These are phyloP conservation scores for Escallonia rubra DNA, from an alignment of 129 eudicot species.

Conservation along the genomic window DNA sequence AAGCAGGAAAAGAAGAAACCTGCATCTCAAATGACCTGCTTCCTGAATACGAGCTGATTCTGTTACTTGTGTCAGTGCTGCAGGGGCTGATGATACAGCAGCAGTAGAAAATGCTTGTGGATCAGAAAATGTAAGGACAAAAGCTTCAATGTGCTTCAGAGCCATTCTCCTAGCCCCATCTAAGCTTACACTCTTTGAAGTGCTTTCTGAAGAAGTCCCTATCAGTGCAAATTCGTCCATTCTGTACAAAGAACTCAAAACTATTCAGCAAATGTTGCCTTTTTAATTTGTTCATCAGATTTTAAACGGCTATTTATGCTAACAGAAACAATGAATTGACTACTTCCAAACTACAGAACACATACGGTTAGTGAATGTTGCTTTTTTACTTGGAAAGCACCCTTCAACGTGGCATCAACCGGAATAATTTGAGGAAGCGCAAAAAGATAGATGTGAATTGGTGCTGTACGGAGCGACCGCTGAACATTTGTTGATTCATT, in stretches of 20 bases:
- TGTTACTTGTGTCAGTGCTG: conserved; percentile 72
- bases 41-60: conserved; percentile 87
- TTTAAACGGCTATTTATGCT: too few species aligned
- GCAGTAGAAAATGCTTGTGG: conserved; percentile 87
- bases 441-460: too few species aligned
- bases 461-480: too few species aligned
- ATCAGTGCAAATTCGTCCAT: conserved; percentile 73
- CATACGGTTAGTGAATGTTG: too few species aligned
- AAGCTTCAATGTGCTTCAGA: conserved; percentile 76
- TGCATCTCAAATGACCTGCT: conserved; percentile 97
- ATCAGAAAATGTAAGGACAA: conserved; percentile 67
- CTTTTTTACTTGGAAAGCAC: too few species aligned
- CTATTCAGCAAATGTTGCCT: not conserved
- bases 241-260: conserved; percentile 39
- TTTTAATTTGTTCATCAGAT: not conserved
- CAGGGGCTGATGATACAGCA: conserved; percentile 74
- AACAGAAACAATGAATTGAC: too few species aligned
- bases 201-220: conserved; percentile 67
- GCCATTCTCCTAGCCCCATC: conserved; percentile 88
- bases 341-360: too few species aligned
- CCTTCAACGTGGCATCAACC: too few species aligned
- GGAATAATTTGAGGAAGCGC: too few species aligned
- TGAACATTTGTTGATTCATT: too few species aligned
- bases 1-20: conserved; percentile 37
- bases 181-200: conserved; percentile 61